Conservation (phyloP, 495 filamentous ascomycete species). For the Hypoxylon crocopeplum region DNA sequence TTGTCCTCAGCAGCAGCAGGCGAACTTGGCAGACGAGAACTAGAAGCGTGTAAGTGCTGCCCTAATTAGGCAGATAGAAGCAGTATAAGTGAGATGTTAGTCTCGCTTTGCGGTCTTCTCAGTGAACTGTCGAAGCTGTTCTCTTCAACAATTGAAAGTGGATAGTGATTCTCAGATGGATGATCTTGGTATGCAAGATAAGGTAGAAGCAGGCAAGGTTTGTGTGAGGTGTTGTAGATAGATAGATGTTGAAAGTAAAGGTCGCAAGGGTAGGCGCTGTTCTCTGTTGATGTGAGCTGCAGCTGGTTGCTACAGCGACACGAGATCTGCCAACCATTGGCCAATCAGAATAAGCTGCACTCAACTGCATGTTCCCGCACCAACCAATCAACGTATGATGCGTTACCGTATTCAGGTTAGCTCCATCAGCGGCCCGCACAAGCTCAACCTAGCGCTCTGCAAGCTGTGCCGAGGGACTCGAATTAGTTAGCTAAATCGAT, state of each 20-base stretch:
- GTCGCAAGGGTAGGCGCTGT: constrained; percentile 22
- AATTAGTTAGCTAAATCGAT: constrained; percentile 11
- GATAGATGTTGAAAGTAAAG: constrained; percentile 16
- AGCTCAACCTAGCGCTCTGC: constrained; percentile 18
- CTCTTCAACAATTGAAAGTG: constrained; percentile 29
- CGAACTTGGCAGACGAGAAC: constrained; percentile 46
- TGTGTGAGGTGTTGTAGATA: constrained; percentile 26
- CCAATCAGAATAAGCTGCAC: constrained; percentile 16
- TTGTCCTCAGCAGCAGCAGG: constrained; percentile 52
- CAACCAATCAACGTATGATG: constrained; percentile 36
- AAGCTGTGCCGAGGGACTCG: constrained; percentile 1
- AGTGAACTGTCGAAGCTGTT: constrained; percentile 9
- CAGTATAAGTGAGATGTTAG: constrained; percentile 9
- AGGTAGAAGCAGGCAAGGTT: constrained; percentile 34
- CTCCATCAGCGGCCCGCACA: constrained; percentile 16
- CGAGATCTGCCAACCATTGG: constrained; percentile 3
- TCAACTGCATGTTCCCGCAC: neutral
- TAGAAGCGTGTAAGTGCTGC: constrained; percentile 37
- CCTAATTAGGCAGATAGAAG: constrained; percentile 28
- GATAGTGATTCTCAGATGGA: constrained; percentile 31
- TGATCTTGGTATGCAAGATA: constrained; percentile 38
- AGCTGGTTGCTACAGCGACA: constrained; percentile 30
- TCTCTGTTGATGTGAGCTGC: constrained; percentile 30
- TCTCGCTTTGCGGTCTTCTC: constrained; percentile 14
- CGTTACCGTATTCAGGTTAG: constrained; percentile 20